Evolutionary conservation across 805 yeast genomes (phyloP).

Genomic region (Saccharomycopsis sp.): DNA sequence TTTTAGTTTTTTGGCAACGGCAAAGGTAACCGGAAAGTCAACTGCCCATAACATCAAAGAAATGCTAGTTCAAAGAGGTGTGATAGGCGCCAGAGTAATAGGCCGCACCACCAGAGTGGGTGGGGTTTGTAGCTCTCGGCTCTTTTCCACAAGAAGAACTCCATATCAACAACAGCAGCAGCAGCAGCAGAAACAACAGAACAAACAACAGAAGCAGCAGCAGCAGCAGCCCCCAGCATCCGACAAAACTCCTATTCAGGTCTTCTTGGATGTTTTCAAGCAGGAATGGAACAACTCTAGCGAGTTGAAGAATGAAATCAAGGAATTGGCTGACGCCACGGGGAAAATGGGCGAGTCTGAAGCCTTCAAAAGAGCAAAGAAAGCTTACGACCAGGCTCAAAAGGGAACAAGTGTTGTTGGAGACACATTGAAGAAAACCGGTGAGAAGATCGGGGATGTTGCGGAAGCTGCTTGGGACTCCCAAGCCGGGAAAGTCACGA

Average conservation of each 20-base stretch:
- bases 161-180: too few species aligned
- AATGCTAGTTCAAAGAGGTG: too few species aligned
- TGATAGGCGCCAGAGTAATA: too few species aligned
- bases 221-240: constrained; percentile 26
- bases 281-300: constrained; percentile 83
- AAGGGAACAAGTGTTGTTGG: constrained; percentile 60
- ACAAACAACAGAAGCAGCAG: too few species aligned
- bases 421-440: constrained; percentile 75
- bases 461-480: constrained; percentile 96
- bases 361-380: constrained; percentile 86
- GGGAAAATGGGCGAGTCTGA: constrained; percentile 91
- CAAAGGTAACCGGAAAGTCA: too few species aligned
- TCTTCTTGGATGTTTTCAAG: constrained; percentile 85
- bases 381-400: constrained; percentile 83
- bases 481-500: constrained; percentile 81
- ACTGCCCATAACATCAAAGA: too few species aligned
- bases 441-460: constrained; percentile 85
- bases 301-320: constrained; percentile 86
- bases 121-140: too few species aligned
- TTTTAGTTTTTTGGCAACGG: too few species aligned
- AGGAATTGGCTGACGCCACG: constrained; percentile 91
- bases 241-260: constrained; percentile 72
- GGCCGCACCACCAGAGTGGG: too few species aligned
- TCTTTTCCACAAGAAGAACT: too few species aligned
- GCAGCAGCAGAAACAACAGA: too few species aligned